phyloP scores from a whole-genome alignment of 2,329 filamentous ascomycete genomes.

The Grosmannia huntii region DNA sequence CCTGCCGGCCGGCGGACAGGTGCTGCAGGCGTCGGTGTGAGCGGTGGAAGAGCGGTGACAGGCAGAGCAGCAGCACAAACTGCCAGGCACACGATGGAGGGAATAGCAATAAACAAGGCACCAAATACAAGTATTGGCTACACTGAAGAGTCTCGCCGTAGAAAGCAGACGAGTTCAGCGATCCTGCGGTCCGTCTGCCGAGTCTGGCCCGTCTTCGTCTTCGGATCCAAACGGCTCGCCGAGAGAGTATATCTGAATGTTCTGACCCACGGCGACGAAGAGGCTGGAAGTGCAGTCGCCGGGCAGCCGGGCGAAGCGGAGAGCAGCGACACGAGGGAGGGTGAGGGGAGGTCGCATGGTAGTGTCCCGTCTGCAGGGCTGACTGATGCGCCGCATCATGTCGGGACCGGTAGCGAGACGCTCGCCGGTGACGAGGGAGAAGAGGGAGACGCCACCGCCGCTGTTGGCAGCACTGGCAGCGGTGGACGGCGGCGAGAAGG shows the following conservation, averaged over 20 bases:
- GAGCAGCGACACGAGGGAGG: not conserved
- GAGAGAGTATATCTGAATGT: slow-evolving; percentile 32
- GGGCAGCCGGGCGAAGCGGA: slow-evolving; percentile 33
- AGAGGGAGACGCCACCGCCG: slow-evolving; percentile 32
- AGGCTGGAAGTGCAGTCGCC: slow-evolving; percentile 32
- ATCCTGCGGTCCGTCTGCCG: too few species aligned
- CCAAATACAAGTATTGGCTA: not conserved
- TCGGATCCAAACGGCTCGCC: slow-evolving; percentile 12
- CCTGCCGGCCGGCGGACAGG: too few species aligned
- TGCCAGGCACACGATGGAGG: not conserved
- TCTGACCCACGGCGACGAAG: slow-evolving; percentile 27
- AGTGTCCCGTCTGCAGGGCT: not conserved
- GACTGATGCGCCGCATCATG: slow-evolving; percentile 11
- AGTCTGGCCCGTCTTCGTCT: not conserved
- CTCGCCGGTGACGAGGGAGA: slow-evolving; percentile 34
- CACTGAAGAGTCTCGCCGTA: not conserved
- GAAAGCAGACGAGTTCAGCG: too few species aligned
- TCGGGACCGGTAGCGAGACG: slow-evolving; percentile 18
- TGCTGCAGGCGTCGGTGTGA: not conserved
- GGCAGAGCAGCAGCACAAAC: not conserved
- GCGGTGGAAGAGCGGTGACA: not conserved
- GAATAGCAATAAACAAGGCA: not conserved
- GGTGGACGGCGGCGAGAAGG: too few species aligned
- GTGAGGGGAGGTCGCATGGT: not conserved
- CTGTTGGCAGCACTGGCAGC: slow-evolving; percentile 21